Evolutionary conservation across 768 basidiomycete species (phyloP).

Genomic region (Lactifluus hygrophoroides): DNA sequence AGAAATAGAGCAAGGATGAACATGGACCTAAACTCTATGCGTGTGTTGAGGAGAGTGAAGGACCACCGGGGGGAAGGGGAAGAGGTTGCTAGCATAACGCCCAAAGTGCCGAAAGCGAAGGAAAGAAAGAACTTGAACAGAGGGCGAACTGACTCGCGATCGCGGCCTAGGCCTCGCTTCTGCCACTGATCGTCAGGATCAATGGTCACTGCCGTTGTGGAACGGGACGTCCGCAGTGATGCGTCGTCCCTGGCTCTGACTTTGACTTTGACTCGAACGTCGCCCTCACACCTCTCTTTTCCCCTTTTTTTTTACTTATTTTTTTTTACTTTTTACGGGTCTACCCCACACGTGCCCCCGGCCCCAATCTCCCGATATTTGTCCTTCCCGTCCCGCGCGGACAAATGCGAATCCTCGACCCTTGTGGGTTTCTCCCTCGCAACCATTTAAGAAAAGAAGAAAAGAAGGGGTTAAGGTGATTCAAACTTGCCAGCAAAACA

Average conservation of each 20-base stretch:
- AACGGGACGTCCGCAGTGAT: slow-evolving; percentile 6
- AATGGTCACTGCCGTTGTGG: slow-evolving; percentile 7
- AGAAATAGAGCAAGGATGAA: slow-evolving; percentile 61
- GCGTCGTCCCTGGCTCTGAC: slow-evolving; percentile 6
- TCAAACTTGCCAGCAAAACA: too few relatives aligned
- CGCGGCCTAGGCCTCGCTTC: neutral
- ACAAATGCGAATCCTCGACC: too few relatives aligned
- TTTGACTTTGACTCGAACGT: neutral
- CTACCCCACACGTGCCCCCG: too few relatives aligned
- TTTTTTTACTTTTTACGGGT: too few relatives aligned
- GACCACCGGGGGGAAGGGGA: slow-evolving; percentile 37
- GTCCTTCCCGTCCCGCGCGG: too few relatives aligned
- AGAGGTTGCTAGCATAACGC: slow-evolving; percentile 12
- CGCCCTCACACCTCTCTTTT: neutral
- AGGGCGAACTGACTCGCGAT: neutral
- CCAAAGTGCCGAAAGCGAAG: slow-evolving; percentile 6
- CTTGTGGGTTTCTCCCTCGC: too few relatives aligned
- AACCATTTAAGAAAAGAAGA: too few relatives aligned
- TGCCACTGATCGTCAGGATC: slow-evolving; percentile 4
- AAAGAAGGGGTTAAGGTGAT: too few relatives aligned
- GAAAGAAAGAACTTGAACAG: slow-evolving; percentile 9
- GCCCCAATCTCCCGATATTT: too few relatives aligned
- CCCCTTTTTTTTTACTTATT: too few relatives aligned
- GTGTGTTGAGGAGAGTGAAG: slow-evolving; percentile 38
- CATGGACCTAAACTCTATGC: slow-evolving; percentile 60